Base-by-base conservation (phyloP, 78 protist species). In the slime mould (Dictyostelium discoideum) region DNA sequence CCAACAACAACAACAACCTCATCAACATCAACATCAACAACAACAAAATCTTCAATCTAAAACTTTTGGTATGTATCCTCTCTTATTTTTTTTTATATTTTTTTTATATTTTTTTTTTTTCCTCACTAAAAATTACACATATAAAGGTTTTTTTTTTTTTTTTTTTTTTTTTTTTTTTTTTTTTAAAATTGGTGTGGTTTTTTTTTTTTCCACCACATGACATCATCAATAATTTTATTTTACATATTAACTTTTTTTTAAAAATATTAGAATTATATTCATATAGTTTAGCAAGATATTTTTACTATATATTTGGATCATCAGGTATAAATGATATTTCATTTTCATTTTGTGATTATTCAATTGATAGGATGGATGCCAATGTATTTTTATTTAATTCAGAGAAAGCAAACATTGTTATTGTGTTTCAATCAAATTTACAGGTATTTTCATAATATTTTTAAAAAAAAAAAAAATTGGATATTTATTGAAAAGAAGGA, bases 301-400 rank as follows among this genome's bases (percentile, higher is more conserved):
- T 80, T 65, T 26, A 88, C 29, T 85, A 57, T 42, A 72, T 85
- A 67, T 88, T 63, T 88, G 93, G 82, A 40, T 63, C 65, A 54
- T 54, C 93, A 13, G 85, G 93, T 6, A 57, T 88, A 32, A 39
- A 80, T 46, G 67, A 80, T 18, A 63, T 80, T 46, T 88, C 93
- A 67, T 80, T 88, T 78, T n/a, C 86, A 46, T 88, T 88, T 65
- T 76, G 73, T n/a, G 93, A 88, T 46, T 46, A 13, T 29, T 13
- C 46, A 18, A 18, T 80, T 13, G 67, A 78, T 11, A 37, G 54
- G 42, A 32, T 88, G 50, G 74, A 60, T 3, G 14, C 48, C 20
- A 48, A 74, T 44, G 63, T 88, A 20, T n/a, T 46, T 16, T 20
- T 26, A 78, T 79, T 88, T 9, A 44, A 88, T 26, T 78, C 86